These are phyloP conservation scores for Erigeron philadelphicus DNA, from an alignment of 140 eudicot genomes.

Conservation along the genomic window DNA sequence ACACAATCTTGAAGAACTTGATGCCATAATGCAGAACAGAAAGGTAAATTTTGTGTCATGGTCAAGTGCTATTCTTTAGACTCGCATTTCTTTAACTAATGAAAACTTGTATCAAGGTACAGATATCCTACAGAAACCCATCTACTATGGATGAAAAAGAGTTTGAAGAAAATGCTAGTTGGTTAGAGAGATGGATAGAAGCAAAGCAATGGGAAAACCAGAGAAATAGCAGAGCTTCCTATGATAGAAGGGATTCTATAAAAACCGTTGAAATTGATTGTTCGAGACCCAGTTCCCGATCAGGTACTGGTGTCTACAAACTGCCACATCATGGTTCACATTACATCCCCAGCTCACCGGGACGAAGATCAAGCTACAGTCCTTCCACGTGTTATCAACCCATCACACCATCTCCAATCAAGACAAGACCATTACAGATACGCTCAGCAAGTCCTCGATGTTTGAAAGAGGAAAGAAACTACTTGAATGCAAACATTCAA, in stretches of 20 bases:
- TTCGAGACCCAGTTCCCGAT: constrained; percentile 33
- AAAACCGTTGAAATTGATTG: constrained; percentile 64
- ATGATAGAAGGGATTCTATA: constrained; percentile 48
- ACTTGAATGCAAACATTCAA: constrained; percentile 66
- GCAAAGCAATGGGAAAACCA: constrained; percentile 60
- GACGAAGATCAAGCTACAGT: constrained; percentile 36
- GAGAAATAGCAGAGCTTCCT: constrained; percentile 46
- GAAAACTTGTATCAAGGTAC: constrained; percentile 16
- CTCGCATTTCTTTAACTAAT: constrained; percentile 7
- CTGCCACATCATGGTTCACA: constrained; percentile 35
- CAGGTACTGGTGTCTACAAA: constrained; percentile 25
- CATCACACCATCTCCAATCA: constrained; percentile 51
- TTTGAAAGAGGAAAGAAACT: constrained; percentile 52
- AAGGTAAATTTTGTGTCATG: constrained; percentile 30
- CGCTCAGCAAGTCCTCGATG: constrained; percentile 75
- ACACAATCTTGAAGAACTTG: constrained; percentile 67
- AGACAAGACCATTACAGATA: constrained; percentile 41
- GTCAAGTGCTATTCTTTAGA: not conserved
- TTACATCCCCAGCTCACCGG: constrained; percentile 42
- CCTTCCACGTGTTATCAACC: constrained; percentile 40
- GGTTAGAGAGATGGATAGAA: constrained; percentile 59
- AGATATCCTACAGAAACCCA: constrained; percentile 31
- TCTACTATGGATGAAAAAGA: constrained; percentile 43
- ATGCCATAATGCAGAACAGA: constrained; percentile 49
- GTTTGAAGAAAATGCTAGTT: constrained; percentile 40